A percentile compares a stretch with the other conserved stretches of the same genome.
These are phyloP conservation scores for Trypanosoma caninum DNA, from an alignment of 208 protist species.

Conservation along the genomic window DNA sequence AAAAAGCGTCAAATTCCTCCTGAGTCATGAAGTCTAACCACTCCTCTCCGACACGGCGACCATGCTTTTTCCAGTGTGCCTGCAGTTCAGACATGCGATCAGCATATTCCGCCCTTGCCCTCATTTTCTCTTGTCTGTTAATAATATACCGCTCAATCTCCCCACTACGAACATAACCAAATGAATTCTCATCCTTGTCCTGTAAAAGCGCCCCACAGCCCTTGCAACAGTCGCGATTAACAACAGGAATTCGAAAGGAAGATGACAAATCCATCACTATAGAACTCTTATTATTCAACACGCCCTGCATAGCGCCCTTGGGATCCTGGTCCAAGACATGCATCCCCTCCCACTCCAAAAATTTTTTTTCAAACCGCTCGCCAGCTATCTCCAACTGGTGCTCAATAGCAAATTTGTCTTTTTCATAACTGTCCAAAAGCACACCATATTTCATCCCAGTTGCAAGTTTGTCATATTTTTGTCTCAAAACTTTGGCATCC, in stretches of 20 bases:
- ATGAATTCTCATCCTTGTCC: slow-evolving; percentile 54
- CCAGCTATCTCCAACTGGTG: slow-evolving; percentile 76
- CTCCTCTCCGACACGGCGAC: slow-evolving; percentile 88
- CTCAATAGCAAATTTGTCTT: slow-evolving; percentile 83
- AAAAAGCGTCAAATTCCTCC: slow-evolving; percentile 90
- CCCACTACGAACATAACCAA: slow-evolving; percentile 74
- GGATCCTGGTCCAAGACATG: slow-evolving; percentile 80
- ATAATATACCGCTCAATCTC: slow-evolving; percentile 80
- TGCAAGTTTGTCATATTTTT: slow-evolving; percentile 54
- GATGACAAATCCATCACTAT: slow-evolving; percentile 77
- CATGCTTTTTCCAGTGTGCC: slow-evolving; percentile 86
- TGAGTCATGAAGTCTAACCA: slow-evolving; percentile 94
- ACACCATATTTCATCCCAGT: slow-evolving; percentile 89
- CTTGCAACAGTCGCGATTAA: slow-evolving; percentile 78
- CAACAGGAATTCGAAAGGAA: slow-evolving; percentile 67
- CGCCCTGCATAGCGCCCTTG: slow-evolving; percentile 44
- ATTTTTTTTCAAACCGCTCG: slow-evolving; percentile 77
- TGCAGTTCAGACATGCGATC: slow-evolving; percentile 88
- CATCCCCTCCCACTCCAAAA: slow-evolving; percentile 87
- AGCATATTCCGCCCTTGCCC: slow-evolving; percentile 71
- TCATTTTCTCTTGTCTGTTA: slow-evolving; percentile 41
- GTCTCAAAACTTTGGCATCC: slow-evolving; percentile 32
- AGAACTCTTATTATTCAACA: slow-evolving; percentile 65
- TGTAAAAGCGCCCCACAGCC: slow-evolving; percentile 88
- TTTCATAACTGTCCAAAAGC: slow-evolving; percentile 83